Conservation (phyloP, 176 grass and related monocot genomes). For the Oryza coarctata region DNA sequence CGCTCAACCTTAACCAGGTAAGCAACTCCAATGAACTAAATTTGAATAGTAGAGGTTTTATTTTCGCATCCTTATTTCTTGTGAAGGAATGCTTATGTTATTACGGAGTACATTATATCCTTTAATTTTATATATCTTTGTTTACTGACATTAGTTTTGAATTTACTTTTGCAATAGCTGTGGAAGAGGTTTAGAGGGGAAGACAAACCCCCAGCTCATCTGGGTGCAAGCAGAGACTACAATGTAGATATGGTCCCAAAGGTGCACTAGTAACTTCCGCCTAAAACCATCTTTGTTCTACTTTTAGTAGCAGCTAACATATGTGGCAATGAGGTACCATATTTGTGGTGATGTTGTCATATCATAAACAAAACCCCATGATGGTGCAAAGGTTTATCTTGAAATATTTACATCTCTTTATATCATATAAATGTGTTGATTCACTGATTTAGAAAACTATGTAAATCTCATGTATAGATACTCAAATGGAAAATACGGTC, state of each 20-base stretch:
- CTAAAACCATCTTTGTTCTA: conserved; percentile 25
- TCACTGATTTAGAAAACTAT: not conserved
- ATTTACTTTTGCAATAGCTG: conserved; percentile 46
- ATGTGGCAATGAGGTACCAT: not conserved
- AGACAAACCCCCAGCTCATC: conserved; percentile 73
- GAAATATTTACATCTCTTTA: not conserved
- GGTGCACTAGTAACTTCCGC: conserved; percentile 36
- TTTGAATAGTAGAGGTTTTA: not conserved
- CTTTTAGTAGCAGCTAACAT: not conserved
- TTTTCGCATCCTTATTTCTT: conserved; percentile 22
- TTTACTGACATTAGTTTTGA: conserved; percentile 16
- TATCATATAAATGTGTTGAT: not conserved
- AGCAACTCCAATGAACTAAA: conserved; percentile 12
- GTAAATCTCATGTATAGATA: conserved; percentile 7
- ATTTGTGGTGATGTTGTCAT: not conserved
- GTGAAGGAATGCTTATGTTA: not conserved
- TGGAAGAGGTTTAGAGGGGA: conserved; percentile 94
- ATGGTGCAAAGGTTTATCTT: conserved; percentile 19
- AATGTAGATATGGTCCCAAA: conserved; percentile 97
- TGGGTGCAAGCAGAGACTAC: conserved; percentile 90
- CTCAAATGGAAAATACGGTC: not conserved
- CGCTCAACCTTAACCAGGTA: conserved; percentile 88
- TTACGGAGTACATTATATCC: not conserved
- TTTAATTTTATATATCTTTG: conserved; percentile 13
- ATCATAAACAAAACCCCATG: not conserved